Evolutionary conservation across 1,284 basidiomycete species (phyloP).

Genomic region (Moniliophthora roreri): DNA sequence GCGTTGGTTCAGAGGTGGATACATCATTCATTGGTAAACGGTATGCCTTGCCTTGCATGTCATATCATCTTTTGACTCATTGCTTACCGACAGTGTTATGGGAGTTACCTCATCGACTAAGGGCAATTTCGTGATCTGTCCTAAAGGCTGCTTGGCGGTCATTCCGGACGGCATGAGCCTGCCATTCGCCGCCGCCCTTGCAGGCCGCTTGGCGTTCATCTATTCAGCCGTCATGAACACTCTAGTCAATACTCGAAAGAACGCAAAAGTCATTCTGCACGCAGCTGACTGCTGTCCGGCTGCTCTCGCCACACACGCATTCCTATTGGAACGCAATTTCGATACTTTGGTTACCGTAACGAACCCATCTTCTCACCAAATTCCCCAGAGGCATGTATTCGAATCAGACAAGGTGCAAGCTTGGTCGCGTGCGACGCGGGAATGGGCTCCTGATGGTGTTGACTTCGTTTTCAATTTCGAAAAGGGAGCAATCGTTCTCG

Average conservation of each 20-base stretch:
- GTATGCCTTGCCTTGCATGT: background rate
- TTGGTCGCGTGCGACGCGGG: background rate
- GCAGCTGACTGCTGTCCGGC: background rate
- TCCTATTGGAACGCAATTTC: background rate
- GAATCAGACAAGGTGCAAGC: background rate
- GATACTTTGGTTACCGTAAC: constrained; percentile 4
- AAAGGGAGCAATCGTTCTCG: background rate
- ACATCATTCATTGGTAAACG: background rate
- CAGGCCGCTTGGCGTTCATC: constrained; percentile 3
- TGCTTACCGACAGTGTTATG: background rate
- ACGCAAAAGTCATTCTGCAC: background rate
- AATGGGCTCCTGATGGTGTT: constrained; percentile 1
- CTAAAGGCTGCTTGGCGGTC: background rate
- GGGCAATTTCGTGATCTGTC: background rate
- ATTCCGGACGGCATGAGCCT: constrained; percentile 1
- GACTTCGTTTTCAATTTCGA: constrained; percentile 5
- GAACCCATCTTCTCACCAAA: background rate
- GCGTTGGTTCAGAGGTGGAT: background rate
- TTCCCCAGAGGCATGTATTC: background rate
- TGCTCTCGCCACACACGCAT: constrained; percentile 1
- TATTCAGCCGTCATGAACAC: background rate
- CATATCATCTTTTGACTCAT: background rate
- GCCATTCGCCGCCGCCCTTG: constrained; percentile 1
- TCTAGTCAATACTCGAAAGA: background rate
- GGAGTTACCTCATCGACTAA: background rate